Evolutionary conservation across 2,329 filamentous ascomycete genomes (phyloP).

Genomic region (Reticulascus tulasneorum): DNA sequence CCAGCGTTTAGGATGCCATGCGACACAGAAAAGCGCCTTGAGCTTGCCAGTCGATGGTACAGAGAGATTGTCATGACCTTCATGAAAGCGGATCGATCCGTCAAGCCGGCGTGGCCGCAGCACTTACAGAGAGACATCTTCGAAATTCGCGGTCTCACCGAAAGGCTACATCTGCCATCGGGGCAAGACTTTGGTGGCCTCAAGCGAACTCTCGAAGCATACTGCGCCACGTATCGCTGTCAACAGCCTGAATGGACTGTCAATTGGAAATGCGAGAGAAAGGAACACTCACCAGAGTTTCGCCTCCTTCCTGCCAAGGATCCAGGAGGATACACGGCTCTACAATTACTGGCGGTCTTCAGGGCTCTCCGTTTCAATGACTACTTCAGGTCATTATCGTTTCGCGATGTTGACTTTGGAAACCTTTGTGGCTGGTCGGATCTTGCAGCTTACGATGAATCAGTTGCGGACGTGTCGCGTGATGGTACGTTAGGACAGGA

Average conservation of each 20-base stretch:
- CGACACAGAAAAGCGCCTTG: slow-evolving; percentile 34
- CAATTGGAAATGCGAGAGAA: slow-evolving; percentile 40
- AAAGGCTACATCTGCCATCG: slow-evolving; percentile 49
- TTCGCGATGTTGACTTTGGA: slow-evolving; percentile 47
- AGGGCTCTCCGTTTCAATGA: slow-evolving; percentile 55
- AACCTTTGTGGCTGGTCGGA: slow-evolving; percentile 37
- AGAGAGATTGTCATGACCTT: slow-evolving; percentile 50
- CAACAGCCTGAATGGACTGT: slow-evolving; percentile 49
- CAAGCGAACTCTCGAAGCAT: slow-evolving; percentile 51
- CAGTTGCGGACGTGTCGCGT: slow-evolving; percentile 48
- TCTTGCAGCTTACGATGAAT: slow-evolving; percentile 37
- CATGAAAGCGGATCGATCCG: slow-evolving; percentile 49
- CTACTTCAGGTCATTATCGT: slow-evolving; percentile 56
- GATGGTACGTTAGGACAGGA: slow-evolving; percentile 36
- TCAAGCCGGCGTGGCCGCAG: slow-evolving; percentile 57
- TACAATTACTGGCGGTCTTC: slow-evolving; percentile 54
- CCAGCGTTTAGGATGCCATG: slow-evolving; percentile 8
- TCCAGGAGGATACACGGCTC: slow-evolving; percentile 37
- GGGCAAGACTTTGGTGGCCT: slow-evolving; percentile 54
- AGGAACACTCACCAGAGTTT: slow-evolving; percentile 48
- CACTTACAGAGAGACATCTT: slow-evolving; percentile 51
- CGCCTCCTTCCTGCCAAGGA: slow-evolving; percentile 42
- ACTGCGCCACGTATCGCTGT: slow-evolving; percentile 49
- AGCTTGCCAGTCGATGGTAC: slow-evolving; percentile 52
- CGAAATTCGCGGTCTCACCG: slow-evolving; percentile 46